Conservation (phyloP, 306 rosid genomes). For the Myrica gale region DNA sequence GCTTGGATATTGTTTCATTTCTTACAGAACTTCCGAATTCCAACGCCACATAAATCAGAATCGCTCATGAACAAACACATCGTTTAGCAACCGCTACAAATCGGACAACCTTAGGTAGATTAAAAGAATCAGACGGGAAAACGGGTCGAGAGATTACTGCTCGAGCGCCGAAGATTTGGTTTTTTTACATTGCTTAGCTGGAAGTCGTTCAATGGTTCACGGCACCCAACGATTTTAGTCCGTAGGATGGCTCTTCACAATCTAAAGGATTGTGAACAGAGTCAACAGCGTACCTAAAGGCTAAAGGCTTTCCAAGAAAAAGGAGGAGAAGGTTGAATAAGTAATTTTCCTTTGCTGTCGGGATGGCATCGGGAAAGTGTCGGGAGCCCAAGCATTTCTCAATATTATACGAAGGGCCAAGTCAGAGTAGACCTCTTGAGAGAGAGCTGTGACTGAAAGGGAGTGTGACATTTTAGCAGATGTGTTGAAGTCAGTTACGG, state of each 20-base stretch:
- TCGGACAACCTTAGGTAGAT: no score
- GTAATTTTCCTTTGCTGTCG: no score
- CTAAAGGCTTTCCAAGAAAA: no score
- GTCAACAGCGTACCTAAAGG: no score
- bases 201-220: not conserved
- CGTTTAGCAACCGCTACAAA: not conserved
- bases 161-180: not conserved
- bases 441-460: not conserved
- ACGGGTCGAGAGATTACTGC: conserved; percentile 6
- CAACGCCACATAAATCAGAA: not conserved
- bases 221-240: not conserved
- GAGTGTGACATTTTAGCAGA: not conserved
- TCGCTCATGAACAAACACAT: not conserved
- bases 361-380: no score
- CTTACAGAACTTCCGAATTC: not conserved
- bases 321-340: no score
- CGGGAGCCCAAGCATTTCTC: no score
- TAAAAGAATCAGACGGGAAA: not conserved
- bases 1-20: no score
- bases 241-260: not conserved
- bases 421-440: conserved; percentile 2
- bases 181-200: conserved; percentile 2
- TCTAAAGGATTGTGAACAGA: no score
- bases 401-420: conserved; percentile 8
- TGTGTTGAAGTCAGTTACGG: no score